Conservation (phyloP, 495 filamentous ascomycete genomes). For the Lasiosphaeriaceae sp. region DNA sequence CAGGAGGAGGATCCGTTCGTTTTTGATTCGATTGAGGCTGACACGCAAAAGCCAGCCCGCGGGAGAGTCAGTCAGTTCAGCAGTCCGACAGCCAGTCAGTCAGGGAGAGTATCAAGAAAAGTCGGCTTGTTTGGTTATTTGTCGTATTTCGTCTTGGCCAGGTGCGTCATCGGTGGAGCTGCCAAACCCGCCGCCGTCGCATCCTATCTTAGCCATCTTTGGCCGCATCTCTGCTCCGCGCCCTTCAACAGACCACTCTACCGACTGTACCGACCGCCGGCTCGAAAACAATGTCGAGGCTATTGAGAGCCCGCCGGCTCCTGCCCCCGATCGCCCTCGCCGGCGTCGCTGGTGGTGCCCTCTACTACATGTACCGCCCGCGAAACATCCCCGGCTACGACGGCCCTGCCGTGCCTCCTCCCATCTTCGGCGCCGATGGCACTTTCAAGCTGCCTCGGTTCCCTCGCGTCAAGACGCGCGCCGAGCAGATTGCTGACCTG, state of each 20-base stretch:
- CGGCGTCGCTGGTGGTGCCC: slow-evolving; percentile 46
- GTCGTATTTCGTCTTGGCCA: not conserved
- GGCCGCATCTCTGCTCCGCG: not conserved
- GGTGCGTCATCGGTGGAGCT: slow-evolving; percentile 31
- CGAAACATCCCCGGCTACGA: slow-evolving; percentile 83
- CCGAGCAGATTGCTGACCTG: slow-evolving; percentile 60
- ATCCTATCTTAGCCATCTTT: too few species aligned
- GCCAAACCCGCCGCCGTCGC: not conserved
- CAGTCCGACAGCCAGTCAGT: too few species aligned
- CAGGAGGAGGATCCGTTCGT: too few species aligned
- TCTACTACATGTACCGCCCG: slow-evolving; percentile 79
- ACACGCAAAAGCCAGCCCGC: too few species aligned
- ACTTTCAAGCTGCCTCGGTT: slow-evolving; percentile 78
- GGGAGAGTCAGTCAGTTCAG: too few species aligned
- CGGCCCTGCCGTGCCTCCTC: slow-evolving; percentile 73
- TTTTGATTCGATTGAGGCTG: too few species aligned
- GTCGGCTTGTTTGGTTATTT: too few species aligned
- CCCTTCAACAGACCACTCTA: not conserved
- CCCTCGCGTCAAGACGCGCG: slow-evolving; percentile 67
- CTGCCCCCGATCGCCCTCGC: slow-evolving; percentile 34
- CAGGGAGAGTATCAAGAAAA: too few species aligned
- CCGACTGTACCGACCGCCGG: not conserved
- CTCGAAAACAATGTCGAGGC: slow-evolving; percentile 20
- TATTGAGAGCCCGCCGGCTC: slow-evolving; percentile 32
- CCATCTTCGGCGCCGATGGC: slow-evolving; percentile 73